Evolutionary conservation across 2,329 filamentous ascomycete genomes (phyloP).

Genomic region (Exutisphaerella laricina): DNA sequence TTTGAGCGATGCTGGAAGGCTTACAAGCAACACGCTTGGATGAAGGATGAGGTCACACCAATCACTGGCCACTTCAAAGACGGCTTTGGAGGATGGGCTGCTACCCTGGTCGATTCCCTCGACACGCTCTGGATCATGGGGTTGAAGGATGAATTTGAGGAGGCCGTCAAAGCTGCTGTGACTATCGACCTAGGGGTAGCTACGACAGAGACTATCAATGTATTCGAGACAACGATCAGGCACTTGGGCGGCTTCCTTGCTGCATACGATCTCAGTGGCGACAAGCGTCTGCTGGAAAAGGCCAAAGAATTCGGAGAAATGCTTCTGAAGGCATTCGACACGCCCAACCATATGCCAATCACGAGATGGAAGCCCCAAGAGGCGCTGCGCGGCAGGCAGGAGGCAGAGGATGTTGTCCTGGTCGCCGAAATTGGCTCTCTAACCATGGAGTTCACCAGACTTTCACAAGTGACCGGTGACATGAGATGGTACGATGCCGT

Average conservation of each 20-base stretch:
- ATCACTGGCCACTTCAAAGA: slow-evolving; percentile 38
- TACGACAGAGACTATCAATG: slow-evolving; percentile 38
- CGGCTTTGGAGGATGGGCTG: slow-evolving; percentile 45
- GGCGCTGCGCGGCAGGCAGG: slow-evolving; percentile 36
- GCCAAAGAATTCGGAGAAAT: slow-evolving; percentile 38
- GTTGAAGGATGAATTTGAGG: slow-evolving; percentile 43
- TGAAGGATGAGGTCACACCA: slow-evolving; percentile 45
- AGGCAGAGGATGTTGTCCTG: slow-evolving; percentile 38
- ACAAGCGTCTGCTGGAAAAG: slow-evolving; percentile 33
- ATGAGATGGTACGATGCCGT: slow-evolving; percentile 45
- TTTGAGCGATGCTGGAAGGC: slow-evolving; percentile 43
- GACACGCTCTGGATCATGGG: slow-evolving; percentile 47
- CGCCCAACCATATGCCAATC: slow-evolving; percentile 41
- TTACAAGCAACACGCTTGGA: slow-evolving; percentile 44
- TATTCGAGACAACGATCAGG: slow-evolving; percentile 48
- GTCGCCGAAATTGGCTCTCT: slow-evolving; percentile 46
- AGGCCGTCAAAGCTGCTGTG: slow-evolving; percentile 40
- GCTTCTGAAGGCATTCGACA: slow-evolving; percentile 47
- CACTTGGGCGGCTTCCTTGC: slow-evolving; percentile 36
- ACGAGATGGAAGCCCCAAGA: slow-evolving; percentile 42
- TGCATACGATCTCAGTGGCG: slow-evolving; percentile 35
- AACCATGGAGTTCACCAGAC: slow-evolving; percentile 45
- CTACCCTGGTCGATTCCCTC: slow-evolving; percentile 42
- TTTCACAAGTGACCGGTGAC: slow-evolving; percentile 43
- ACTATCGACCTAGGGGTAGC: slow-evolving; percentile 41